Conservation (phyloP, 352 stramenopile species). For the Pythium pyrilobum region DNA sequence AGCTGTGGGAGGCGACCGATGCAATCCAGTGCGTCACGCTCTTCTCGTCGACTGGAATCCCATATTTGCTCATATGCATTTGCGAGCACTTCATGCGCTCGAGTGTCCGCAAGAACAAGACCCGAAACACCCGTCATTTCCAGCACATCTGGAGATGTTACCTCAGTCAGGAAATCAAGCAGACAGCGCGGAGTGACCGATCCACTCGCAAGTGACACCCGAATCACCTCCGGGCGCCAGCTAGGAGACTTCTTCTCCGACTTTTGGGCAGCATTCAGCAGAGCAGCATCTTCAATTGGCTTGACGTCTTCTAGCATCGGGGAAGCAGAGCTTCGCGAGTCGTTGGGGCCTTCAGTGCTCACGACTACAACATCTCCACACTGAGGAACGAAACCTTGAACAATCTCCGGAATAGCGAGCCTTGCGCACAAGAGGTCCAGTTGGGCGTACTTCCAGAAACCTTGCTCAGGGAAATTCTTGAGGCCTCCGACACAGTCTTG, state of each 20-base stretch:
- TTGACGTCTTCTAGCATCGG: conserved; percentile 18
- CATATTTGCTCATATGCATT: conserved; percentile 71
- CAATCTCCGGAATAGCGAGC: conserved; percentile 67
- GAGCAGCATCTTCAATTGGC: conserved; percentile 52
- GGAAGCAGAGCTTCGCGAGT: neutral
- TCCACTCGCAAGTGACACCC: conserved; percentile 55
- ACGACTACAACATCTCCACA: conserved; percentile 57
- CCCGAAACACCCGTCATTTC: conserved; percentile 34
- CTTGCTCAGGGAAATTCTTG: conserved; percentile 22
- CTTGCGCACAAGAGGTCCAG: conserved; percentile 79
- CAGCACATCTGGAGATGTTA: conserved; percentile 50
- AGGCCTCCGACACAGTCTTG: conserved; percentile 44
- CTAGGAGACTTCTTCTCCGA: conserved; percentile 56
- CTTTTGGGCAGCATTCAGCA: conserved; percentile 60
- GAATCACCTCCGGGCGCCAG: conserved; percentile 55
- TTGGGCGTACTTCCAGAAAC: conserved; percentile 59
- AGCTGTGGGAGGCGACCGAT: conserved; percentile 51
- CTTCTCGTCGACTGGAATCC: conserved; percentile 47
- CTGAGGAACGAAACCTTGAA: conserved; percentile 66
- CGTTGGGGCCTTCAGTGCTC: neutral
- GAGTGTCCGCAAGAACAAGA: conserved; percentile 30
- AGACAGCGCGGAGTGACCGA: conserved; percentile 62
- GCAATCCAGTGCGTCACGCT: conserved; percentile 67
- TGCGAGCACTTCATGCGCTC: conserved; percentile 44
- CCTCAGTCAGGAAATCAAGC: conserved; percentile 61